Evolutionary conservation across 2,329 filamentous ascomycete species (phyloP), one percentile per base, ranked within the genome.

Genomic region (Colletotrichum acutatum): DNA sequence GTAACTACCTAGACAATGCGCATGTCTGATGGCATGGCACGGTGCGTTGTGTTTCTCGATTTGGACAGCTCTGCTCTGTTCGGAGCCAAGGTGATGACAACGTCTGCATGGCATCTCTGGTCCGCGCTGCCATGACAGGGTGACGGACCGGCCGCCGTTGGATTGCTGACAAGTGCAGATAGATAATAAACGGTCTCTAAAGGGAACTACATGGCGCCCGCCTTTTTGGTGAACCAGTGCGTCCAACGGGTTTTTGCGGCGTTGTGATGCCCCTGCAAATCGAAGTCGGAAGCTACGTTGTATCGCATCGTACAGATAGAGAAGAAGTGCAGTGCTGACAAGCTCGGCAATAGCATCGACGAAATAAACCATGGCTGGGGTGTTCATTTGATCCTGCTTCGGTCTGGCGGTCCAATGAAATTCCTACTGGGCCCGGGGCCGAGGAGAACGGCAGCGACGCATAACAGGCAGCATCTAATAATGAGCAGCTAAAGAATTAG

Each of bases 81-180:
- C 9, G n/a, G 46, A 42, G 64, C 26, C 9, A 56, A 32, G 22
- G 11, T 32, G 26, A 34, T 66, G 53, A n/a, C 37, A 28, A 30
- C 24, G 63, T n/a, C 22, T 58, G 53, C 63, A 58, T 58, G 53
- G 53, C 34, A 59, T 59, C 26, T 66, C 26, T 66, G 64, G 64
- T n/a, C 34, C 26, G 64, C 54, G n/a, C n/a, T 59, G 34, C 19
- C 54, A 37, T 26, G 56, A 28, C 22, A 22, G n/a, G 22, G 26
- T 46, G 61, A 30, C 61, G 46, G 28, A 28, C n/a, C 30, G 46
- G 46, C 46, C 28, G 61, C 11, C 46, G 9, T 19, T 8, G 26
- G 16, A 52, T 5, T 32, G 12, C 58, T 28, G n/a, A 46, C n/a
- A 24, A 34, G 12, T 46, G 22, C 58, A 61, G 34, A 19, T 34